Evolutionary conservation across 352 stramenopile genomes (phyloP).

Genomic region (Pythium apleroticum): DNA sequence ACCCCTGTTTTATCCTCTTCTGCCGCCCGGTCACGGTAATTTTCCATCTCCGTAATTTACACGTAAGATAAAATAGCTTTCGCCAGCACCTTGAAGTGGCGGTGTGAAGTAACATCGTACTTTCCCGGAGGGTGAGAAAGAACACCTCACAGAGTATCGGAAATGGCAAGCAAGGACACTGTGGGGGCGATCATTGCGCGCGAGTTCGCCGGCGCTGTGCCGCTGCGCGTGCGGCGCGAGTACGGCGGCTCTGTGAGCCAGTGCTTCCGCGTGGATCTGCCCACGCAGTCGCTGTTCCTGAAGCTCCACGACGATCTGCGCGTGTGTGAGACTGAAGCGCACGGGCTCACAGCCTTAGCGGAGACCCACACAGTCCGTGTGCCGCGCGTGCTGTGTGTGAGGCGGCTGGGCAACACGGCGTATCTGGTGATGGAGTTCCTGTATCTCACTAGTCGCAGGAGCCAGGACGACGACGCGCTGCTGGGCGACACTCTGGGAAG

Average conservation of each 20-base stretch:
- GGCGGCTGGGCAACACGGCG: conserved; percentile 3
- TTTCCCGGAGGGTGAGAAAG: neutral
- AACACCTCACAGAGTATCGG: no score
- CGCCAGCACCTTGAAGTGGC: neutral
- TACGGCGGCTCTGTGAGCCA: conserved; percentile 18
- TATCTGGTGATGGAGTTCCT: conserved; percentile 19
- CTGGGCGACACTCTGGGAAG: conserved; percentile 13
- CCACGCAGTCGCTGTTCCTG: conserved; percentile 11
- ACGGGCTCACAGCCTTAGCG: conserved; percentile 7
- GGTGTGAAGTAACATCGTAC: neutral
- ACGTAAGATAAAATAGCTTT: neutral
- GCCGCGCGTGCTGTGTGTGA: conserved; percentile 4
- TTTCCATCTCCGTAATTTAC: neutral
- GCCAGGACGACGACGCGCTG: conserved; percentile 3
- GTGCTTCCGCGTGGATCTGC: conserved; percentile 17
- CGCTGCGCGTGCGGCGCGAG: conserved; percentile 15
- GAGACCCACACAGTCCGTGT: conserved; percentile 8
- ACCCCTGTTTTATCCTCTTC: neutral
- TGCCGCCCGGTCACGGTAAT: no score
- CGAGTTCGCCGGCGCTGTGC: neutral
- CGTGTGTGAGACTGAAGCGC: conserved; percentile 7
- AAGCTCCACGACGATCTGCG: conserved; percentile 13
- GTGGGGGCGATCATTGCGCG: conserved; percentile 12
- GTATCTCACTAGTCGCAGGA: neutral
- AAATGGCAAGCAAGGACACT: neutral